These are phyloP conservation scores for Symbiodinium pilosum DNA, from an alignment of 73 alveolate genomes.

Conservation along the genomic window DNA sequence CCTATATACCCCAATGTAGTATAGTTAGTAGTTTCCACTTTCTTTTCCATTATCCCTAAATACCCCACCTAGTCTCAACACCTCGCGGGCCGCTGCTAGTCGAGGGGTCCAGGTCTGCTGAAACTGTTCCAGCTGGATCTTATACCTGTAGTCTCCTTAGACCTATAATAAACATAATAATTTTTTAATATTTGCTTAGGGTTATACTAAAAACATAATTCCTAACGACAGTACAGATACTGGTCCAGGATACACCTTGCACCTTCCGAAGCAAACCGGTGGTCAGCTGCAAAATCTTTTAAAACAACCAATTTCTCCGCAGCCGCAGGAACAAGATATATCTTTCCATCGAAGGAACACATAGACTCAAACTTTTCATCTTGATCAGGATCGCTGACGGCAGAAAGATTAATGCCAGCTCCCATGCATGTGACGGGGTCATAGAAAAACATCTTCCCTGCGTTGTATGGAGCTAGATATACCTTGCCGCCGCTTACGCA, in stretches of 20 bases:
- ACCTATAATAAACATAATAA: too few relatives aligned
- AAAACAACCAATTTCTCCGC: not conserved
- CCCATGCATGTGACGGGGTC: not conserved
- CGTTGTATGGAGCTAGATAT: constrained; percentile 3
- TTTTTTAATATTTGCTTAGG: too few relatives aligned
- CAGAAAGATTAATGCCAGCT: not conserved
- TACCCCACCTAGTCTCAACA: not conserved
- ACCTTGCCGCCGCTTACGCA: not conserved
- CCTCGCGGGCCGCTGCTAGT: not conserved
- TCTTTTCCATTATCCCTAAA: too few relatives aligned
- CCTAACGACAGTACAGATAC: too few relatives aligned
- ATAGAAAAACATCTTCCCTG: constrained; percentile 8
- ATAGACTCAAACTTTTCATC: not conserved
- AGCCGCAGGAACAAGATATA: not conserved
- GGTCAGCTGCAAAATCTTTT: not conserved
- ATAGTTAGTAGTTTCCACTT: too few relatives aligned
- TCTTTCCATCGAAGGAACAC: not conserved
- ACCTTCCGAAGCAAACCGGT: not conserved
- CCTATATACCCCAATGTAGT: too few relatives aligned
- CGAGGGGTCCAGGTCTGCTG: not conserved
- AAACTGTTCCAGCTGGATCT: not conserved
- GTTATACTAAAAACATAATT: too few relatives aligned
- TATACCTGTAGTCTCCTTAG: too few relatives aligned
- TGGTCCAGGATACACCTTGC: not conserved
- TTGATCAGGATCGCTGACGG: not conserved